phyloP scores from a whole-genome alignment of 23 red algal genomes.

The Chondrus crispus region DNA sequence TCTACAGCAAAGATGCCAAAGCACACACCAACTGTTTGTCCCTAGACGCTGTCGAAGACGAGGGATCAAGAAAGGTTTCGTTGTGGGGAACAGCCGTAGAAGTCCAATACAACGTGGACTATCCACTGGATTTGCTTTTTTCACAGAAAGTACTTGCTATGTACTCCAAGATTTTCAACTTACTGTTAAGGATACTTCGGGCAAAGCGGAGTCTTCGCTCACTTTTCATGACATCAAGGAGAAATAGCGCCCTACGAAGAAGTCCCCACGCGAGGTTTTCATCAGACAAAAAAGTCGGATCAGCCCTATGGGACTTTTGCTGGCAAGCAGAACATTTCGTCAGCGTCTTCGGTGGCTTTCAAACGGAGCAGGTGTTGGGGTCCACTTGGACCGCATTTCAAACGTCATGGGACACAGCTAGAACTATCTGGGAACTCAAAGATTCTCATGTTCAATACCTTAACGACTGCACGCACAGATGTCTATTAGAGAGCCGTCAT shows the following conservation, averaged over 20 bases:
- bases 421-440: conserved; percentile 24
- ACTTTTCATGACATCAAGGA: conserved; percentile 10
- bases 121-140: conserved; percentile 29
- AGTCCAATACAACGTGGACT: conserved; percentile 20
- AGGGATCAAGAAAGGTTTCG: neutral
- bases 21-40: neutral
- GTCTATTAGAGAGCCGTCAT: conserved; percentile 20
- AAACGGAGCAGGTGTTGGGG: conserved; percentile 35
- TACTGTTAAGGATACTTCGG: conserved; percentile 25
- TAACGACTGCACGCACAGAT: conserved; percentile 1
- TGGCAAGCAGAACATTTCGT: conserved; percentile 60
- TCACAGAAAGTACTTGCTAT: neutral
- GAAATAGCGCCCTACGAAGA: neutral
- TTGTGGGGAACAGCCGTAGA: conserved; percentile 13
- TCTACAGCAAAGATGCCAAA: neutral
- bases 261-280: neutral
- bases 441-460: conserved; percentile 18
- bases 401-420: neutral
- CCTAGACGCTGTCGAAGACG: neutral
- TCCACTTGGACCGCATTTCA: conserved; percentile 14
- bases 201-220: conserved; percentile 8
- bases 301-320: conserved; percentile 31
- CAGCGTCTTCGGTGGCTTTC: conserved; percentile 37
- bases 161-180: conserved; percentile 34
- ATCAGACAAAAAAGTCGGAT: neutral